phyloP scores from a whole-genome alignment of 805 yeast species.

The Spathaspora hagerdaliae region DNA sequence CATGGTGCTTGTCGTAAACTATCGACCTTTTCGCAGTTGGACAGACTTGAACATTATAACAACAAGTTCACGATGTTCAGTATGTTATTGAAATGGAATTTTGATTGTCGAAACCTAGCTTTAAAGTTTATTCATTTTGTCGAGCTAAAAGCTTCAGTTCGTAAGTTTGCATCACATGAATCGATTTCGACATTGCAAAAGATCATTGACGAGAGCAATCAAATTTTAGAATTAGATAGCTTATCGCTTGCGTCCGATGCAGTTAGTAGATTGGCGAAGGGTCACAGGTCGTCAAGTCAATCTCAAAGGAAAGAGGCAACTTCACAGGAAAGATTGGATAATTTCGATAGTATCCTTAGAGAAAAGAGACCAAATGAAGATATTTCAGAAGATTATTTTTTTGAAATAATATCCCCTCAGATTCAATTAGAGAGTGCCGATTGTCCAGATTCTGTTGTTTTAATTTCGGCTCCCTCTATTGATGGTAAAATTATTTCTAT shows the following conservation, averaged over 20 bases:
- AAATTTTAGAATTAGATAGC: constrained; percentile 6
- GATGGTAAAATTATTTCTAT: constrained; percentile 68
- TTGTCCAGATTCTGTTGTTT: constrained; percentile 49
- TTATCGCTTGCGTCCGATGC: constrained; percentile 5
- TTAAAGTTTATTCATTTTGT: constrained; percentile 36
- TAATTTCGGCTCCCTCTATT: constrained; percentile 71
- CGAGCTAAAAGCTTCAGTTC: constrained; percentile 21
- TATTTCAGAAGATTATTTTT: constrained; percentile 35
- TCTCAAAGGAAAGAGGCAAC: not conserved
- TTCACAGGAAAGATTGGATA: constrained; percentile 18
- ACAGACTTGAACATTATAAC: constrained; percentile 20
- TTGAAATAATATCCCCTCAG: constrained; percentile 41
- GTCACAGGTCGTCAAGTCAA: not conserved
- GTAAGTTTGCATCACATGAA: constrained; percentile 31
- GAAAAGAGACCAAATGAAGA: constrained; percentile 16
- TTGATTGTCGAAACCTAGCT: constrained; percentile 27
- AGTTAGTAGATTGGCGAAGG: constrained; percentile 38
- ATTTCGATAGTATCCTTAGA: constrained; percentile 29
- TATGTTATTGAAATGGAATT: constrained; percentile 42
- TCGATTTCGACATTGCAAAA: constrained; percentile 31
- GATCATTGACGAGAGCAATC: constrained; percentile 19
- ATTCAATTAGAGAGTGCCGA: constrained; percentile 40
- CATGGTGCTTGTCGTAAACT: not conserved
- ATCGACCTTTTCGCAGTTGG: constrained; percentile 1
- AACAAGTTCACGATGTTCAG: constrained; percentile 35